phyloP scores from a whole-genome alignment of 495 filamentous ascomycete species.

The Aspergillus sparsus region DNA sequence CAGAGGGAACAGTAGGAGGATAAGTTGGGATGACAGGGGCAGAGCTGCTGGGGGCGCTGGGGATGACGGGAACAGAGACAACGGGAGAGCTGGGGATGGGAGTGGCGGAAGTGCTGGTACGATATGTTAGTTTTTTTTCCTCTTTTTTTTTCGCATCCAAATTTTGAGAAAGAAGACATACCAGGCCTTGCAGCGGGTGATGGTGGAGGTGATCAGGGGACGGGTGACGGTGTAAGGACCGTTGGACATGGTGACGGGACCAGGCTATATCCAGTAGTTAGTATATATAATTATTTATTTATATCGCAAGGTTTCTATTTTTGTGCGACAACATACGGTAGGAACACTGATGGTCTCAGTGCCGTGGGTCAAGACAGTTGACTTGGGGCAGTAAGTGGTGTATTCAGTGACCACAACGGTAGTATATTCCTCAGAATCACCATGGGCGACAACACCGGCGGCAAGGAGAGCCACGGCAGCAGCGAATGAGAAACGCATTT shows the following conservation, averaged over 20 bases:
- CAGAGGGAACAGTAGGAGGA: slow-evolving; percentile 17
- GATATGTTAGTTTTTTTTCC: slow-evolving; percentile 6
- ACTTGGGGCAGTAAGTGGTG: slow-evolving; percentile 82
- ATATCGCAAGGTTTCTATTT: background rate
- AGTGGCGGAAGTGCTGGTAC: slow-evolving; percentile 26
- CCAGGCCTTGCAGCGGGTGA: slow-evolving; percentile 68
- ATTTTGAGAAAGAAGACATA: slow-evolving; percentile 31
- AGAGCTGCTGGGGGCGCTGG: slow-evolving; percentile 41
- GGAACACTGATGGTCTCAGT: slow-evolving; percentile 78
- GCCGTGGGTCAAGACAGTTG: slow-evolving; percentile 71
- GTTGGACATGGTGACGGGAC: slow-evolving; percentile 66
- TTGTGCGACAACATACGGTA: slow-evolving; percentile 51
- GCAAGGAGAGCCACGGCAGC: slow-evolving; percentile 65
- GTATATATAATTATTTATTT: slow-evolving; percentile 5
- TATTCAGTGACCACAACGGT: slow-evolving; percentile 78
- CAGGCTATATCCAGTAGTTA: slow-evolving; percentile 9
- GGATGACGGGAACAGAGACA: slow-evolving; percentile 59
- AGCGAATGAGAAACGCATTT: slow-evolving; percentile 90
- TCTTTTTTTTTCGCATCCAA: slow-evolving; percentile 9
- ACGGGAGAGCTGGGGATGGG: slow-evolving; percentile 48
- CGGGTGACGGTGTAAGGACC: slow-evolving; percentile 64
- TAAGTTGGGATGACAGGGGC: slow-evolving; percentile 17
- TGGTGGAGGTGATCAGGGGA: slow-evolving; percentile 62
- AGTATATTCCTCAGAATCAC: slow-evolving; percentile 54
- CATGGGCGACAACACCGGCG: slow-evolving; percentile 57